A percentile compares a stretch with the other conserved stretches of the same genome.
Evolutionary conservation across 129 eudicot genomes (phyloP).

Genomic region (Heracleum sosnowskyi): DNA sequence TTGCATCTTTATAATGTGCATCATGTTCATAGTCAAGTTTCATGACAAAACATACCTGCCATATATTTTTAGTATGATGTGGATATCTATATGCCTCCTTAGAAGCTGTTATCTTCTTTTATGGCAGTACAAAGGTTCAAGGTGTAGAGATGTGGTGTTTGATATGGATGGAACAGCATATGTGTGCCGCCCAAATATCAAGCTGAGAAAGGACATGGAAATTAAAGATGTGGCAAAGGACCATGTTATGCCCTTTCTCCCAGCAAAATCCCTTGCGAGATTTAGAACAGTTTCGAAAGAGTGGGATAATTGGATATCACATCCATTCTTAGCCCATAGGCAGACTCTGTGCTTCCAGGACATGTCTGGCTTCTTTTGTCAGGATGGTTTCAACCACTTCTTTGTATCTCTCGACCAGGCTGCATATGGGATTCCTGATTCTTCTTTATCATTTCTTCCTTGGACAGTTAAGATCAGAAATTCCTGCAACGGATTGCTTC

Average conservation of each 20-base stretch:
- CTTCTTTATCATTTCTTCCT: conserved; percentile 33
- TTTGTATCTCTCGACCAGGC: conserved; percentile 28
- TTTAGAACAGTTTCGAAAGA: conserved; percentile 45
- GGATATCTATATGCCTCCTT: neutral
- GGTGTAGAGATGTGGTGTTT: conserved; percentile 10
- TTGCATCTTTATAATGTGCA: neutral
- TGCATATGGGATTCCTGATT: conserved; percentile 49
- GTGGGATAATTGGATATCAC: conserved; percentile 42
- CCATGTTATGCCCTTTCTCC: conserved; percentile 49
- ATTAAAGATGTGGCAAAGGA: conserved; percentile 40
- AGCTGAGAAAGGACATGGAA: conserved; percentile 23
- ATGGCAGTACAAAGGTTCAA: conserved; percentile 17
- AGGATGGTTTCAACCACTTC: neutral
- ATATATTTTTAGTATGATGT: neutral
- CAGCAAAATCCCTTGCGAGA: conserved; percentile 45
- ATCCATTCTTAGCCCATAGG: conserved; percentile 40
- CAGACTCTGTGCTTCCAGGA: conserved; percentile 32
- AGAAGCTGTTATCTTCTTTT: neutral
- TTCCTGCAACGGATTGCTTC: conserved; percentile 54
- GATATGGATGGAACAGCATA: conserved; percentile 10
- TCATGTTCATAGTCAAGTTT: neutral
- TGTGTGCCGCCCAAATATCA: conserved; percentile 14
- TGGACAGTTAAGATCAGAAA: conserved; percentile 13
- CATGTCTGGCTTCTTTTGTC: conserved; percentile 47
- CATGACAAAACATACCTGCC: neutral